These are phyloP conservation scores for Calocybe indica DNA, from an alignment of 768 basidiomycete species.

Conservation along the genomic window DNA sequence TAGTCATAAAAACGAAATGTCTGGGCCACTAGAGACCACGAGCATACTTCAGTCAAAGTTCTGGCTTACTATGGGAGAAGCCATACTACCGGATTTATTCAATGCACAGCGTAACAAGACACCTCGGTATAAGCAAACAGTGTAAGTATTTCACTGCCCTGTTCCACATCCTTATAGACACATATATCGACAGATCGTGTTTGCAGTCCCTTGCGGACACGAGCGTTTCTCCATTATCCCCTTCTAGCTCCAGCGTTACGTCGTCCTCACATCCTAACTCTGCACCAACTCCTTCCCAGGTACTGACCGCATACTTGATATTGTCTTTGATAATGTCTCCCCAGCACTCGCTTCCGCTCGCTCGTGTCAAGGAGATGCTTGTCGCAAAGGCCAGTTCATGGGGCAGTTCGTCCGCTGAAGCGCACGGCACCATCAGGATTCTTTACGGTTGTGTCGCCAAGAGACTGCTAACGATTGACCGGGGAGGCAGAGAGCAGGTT, in stretches of 20 bases:
- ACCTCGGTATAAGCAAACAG: conserved; percentile 51
- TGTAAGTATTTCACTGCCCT: conserved; percentile 33
- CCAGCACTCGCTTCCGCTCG: conserved; percentile 52
- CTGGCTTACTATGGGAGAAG: conserved; percentile 60
- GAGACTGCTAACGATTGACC: conserved; percentile 69
- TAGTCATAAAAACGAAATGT: conserved; percentile 5
- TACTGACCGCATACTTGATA: conserved; percentile 65
- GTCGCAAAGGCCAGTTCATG: conserved; percentile 33
- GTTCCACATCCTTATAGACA: neutral
- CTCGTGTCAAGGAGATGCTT: conserved; percentile 55
- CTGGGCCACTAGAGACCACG: neutral
- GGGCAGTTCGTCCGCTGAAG: conserved; percentile 23
- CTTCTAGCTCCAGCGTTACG: conserved; percentile 49
- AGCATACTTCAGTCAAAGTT: conserved; percentile 49
- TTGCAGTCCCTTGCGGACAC: conserved; percentile 50
- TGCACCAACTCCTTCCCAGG: conserved; percentile 56
- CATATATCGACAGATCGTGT: conserved; percentile 34
- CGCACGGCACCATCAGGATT: conserved; percentile 50
- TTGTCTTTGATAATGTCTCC: conserved; percentile 51
- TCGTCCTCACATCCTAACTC: conserved; percentile 25
- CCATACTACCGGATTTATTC: conserved; percentile 52
- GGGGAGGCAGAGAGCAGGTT: conserved; percentile 68
- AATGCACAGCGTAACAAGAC: conserved; percentile 32
- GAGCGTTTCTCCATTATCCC: conserved; percentile 48
- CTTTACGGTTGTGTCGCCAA: conserved; percentile 81